phyloP scores from a whole-genome alignment of 2,329 filamentous ascomycete species.

The Colletotrichum karsti region DNA sequence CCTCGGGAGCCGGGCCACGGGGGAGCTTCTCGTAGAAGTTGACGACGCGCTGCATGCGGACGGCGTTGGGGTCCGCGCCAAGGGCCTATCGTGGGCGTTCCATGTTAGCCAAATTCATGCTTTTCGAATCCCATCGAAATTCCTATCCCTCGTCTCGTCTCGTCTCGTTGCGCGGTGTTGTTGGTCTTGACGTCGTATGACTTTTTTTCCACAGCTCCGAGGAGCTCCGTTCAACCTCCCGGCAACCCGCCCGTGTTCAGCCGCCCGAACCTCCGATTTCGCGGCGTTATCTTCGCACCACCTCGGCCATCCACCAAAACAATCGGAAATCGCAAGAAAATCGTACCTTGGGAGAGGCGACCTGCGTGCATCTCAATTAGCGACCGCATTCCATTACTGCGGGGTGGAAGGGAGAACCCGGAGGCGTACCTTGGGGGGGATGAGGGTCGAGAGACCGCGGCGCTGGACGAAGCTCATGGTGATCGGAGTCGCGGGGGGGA shows the following conservation, averaged over 20 bases:
- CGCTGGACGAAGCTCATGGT: slow-evolving; percentile 94
- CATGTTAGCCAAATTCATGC: slow-evolving; percentile 44
- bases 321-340: slow-evolving; percentile 1
- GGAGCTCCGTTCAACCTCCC: not conserved
- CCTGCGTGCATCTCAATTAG: slow-evolving; percentile 52
- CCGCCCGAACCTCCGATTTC: slow-evolving; percentile 10
- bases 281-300: not conserved
- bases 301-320: slow-evolving; percentile 16
- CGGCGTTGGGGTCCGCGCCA: slow-evolving; percentile 92
- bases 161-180: not conserved
- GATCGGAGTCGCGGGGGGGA: slow-evolving; percentile 43
- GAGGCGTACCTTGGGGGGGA: slow-evolving; percentile 90
- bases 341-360: slow-evolving; percentile 87
- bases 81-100: slow-evolving; percentile 71
- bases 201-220: slow-evolving; percentile 7
- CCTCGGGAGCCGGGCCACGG: slow-evolving; percentile 86
- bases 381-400: not conserved
- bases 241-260: not conserved
- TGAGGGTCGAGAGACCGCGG: slow-evolving; percentile 96
- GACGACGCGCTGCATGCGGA: slow-evolving; percentile 97
- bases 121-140: not conserved
- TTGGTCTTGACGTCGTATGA: not conserved
- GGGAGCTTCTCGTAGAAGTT: slow-evolving; percentile 99
- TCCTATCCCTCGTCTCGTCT: not conserved
- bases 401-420: slow-evolving; percentile 25